phyloP scores from a whole-genome alignment of 2,329 filamentous ascomycete species.

The Colletotrichum liaoningense region DNA sequence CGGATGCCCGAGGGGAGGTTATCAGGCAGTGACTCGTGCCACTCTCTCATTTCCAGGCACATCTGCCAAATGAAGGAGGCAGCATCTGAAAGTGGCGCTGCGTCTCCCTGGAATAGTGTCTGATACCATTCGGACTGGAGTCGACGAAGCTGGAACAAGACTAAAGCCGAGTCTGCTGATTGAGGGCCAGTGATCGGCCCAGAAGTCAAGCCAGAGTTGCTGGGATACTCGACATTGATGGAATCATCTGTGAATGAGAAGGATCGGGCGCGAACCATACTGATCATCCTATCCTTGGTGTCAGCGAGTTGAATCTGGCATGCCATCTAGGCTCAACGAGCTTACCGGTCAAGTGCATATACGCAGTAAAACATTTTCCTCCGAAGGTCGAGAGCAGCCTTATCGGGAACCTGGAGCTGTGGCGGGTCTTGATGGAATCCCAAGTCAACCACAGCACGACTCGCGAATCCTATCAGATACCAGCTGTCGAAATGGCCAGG shows the following conservation, averaged over 20 bases:
- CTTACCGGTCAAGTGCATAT: constrained; percentile 87
- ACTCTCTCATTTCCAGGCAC: constrained; percentile 81
- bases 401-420: constrained; percentile 74
- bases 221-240: constrained; percentile 82
- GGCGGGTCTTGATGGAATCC: constrained; percentile 94
- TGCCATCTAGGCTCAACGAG: not conserved
- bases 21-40: constrained; percentile 81
- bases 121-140: constrained; percentile 93
- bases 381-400: constrained; percentile 78
- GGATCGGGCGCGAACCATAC: constrained; percentile 85
- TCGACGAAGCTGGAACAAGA: constrained; percentile 85
- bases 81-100: constrained; percentile 74
- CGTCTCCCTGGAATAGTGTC: constrained; percentile 83
- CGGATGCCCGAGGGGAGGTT: constrained; percentile 74
- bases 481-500: constrained; percentile 93
- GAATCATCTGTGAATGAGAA: constrained; percentile 96
- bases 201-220: constrained; percentile 54
- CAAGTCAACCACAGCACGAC: constrained; percentile 86
- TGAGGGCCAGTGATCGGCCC: constrained; percentile 57
- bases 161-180: constrained; percentile 76
- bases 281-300: constrained; percentile 73
- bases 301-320: not conserved
- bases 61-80: constrained; percentile 80
- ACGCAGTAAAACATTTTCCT: constrained; percentile 90
- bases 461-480: constrained; percentile 92